Base-by-base conservation (phyloP, 768 basidiomycete genomes). In the Termitomyces sp. region DNA sequence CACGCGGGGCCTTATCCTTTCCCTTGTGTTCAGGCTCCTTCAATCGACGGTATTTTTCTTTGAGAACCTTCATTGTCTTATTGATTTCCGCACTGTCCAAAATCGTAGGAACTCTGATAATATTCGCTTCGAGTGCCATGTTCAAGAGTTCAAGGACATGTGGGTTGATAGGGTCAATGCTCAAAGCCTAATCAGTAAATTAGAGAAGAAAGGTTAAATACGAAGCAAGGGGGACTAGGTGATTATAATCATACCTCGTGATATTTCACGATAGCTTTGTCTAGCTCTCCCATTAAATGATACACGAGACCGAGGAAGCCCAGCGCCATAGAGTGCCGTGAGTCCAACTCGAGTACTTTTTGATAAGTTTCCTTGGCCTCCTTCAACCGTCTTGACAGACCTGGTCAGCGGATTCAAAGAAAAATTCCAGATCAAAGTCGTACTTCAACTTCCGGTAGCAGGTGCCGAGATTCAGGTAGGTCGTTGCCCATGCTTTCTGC, bases 381-480 rank as follows among this genome's bases (percentile, higher is more conserved):
- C 37, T 86, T 82, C 54, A 80, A 76, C 58, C 78, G 77, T 59
- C 82, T 83, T 49, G 42, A 61, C 12, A 53, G 64, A 34, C 55
- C 58, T 37, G 42, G 55, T 62, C 12, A 63, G 54, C 29, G 46
- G 8, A 49, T 36, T 17, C 6, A 14, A 38, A 31, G 32, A 34
- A 5, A 42, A 14, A 57, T 34, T 5, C 11, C 51, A 49, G 38
- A 43, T 43, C 54, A 25, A 38, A 45, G 10, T 73, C 86, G 60
- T 63, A 93, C 94, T 83, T 85, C 11, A 91, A 77, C 72, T 92
- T 93, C 20, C 96, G 85, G 66, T 84, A 86, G 57, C 91, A 89
- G 31, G 96, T 97, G 11, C 94, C 97, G 17, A 98, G 83, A 70
- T 98, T 99, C 62, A 96, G 78, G 72, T 92, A 94, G 0, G 96